These are phyloP conservation scores for Mucor irregularis DNA, from an alignment of 371 early-diverging fungal genomes.

Conservation along the genomic window DNA sequence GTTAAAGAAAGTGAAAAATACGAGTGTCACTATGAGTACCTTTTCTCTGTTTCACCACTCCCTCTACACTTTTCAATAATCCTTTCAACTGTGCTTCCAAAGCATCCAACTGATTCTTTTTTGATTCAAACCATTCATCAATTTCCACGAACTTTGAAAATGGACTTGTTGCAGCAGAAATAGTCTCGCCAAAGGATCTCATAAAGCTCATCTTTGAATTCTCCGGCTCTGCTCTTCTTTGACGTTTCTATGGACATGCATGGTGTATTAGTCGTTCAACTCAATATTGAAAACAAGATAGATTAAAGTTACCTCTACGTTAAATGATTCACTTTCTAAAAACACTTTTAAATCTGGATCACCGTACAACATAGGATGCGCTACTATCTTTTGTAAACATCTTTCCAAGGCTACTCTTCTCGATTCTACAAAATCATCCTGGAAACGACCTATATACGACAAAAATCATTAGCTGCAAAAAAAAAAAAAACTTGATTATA, in stretches of 20 bases:
- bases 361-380: constrained; percentile 83
- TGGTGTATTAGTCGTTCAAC: too few relatives aligned
- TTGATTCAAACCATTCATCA: constrained; percentile 80
- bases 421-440: constrained; percentile 93
- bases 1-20: not conserved
- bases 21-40: constrained; percentile 28
- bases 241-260: constrained; percentile 33
- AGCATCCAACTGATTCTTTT: constrained; percentile 76
- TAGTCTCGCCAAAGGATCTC: constrained; percentile 51
- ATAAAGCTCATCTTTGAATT: constrained; percentile 38
- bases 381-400: constrained; percentile 77
- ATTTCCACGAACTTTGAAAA: constrained; percentile 48
- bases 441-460: constrained; percentile 75
- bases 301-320: constrained; percentile 66
- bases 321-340: constrained; percentile 86
- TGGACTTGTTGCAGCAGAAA: constrained; percentile 47
- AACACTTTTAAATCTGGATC: constrained; percentile 87
- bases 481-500: not conserved
- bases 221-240: constrained; percentile 51
- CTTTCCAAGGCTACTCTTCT: constrained; percentile 83
- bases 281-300: not conserved
- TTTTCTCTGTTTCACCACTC: constrained; percentile 78
- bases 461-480: not conserved
- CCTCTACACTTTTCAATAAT: constrained; percentile 81
- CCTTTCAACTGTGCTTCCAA: constrained; percentile 85